Percentiles rank a stretch among this genome's conserved stretches.
These are phyloP conservation scores for Dissophora globulifera DNA, from an alignment of 192 early-diverging fungal genomes.

Conservation along the genomic window DNA sequence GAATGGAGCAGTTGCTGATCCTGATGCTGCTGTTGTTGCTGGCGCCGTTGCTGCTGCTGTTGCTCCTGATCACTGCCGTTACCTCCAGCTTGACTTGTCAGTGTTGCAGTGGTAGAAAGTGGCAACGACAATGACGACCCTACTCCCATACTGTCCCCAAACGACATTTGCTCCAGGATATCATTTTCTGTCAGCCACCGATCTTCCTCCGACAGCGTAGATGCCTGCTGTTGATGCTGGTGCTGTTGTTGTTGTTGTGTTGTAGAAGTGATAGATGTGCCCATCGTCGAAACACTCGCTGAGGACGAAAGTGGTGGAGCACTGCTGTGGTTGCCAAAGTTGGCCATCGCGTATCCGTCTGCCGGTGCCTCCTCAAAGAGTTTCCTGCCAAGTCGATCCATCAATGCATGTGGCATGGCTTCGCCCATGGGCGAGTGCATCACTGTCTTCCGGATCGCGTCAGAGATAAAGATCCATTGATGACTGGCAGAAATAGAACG, in stretches of 20 bases:
- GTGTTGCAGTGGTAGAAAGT: conserved; percentile 15
- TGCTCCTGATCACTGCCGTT: no score
- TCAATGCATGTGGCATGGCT: conserved; percentile 65
- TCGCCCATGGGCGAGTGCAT: conserved; percentile 54
- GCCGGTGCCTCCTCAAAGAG: conserved; percentile 56
- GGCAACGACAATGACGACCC: conserved; percentile 20
- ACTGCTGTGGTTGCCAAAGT: no score
- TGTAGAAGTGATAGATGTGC: no score
- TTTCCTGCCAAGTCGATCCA: conserved; percentile 74
- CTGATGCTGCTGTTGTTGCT: conserved; percentile 2
- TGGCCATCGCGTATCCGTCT: conserved; percentile 48
- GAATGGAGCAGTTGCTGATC: no score
- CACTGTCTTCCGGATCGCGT: conserved; percentile 79
- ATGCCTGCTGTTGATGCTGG: conserved; percentile 40
- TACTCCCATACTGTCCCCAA: conserved; percentile 6
- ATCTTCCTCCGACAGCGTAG: conserved; percentile 2
- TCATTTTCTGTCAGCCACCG: conserved; percentile 31
- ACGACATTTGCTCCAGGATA: conserved; percentile 48
- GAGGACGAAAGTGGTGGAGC: no score
- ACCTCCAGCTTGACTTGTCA: conserved; percentile 20
- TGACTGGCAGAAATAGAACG: conserved; percentile 60
- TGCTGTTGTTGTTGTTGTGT: no score
- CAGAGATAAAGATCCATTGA: conserved; percentile 95
- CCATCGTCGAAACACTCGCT: no score
- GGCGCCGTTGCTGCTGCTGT: no score